These are phyloP conservation scores for Cyberlindnera nakhonratchasimensis DNA, from an alignment of 805 yeast species.

Conservation along the genomic window DNA sequence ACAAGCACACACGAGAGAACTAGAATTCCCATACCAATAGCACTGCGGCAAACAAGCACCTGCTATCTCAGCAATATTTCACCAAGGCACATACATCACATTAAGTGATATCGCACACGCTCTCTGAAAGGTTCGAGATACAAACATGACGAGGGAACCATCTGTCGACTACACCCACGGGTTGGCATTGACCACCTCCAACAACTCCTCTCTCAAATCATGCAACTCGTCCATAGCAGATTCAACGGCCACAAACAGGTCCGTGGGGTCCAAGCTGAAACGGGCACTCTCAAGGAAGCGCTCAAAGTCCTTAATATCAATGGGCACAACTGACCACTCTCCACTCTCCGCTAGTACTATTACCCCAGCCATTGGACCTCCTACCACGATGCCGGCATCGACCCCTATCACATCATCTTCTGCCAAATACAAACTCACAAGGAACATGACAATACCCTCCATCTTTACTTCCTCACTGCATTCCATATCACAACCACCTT, in stretches of 20 bases:
- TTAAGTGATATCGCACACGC: background rate
- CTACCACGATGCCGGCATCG: background rate
- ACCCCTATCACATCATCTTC: background rate
- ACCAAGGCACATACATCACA: background rate
- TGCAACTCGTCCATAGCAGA: conserved; percentile 23
- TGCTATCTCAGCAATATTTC: no score
- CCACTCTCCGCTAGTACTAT: background rate
- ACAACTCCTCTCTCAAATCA: conserved; percentile 24
- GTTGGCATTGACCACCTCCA: conserved; percentile 21
- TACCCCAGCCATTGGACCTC: background rate
- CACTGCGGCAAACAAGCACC: no score
- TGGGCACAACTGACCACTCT: conserved; percentile 7
- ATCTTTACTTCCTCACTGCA: background rate
- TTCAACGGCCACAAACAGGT: conserved; percentile 17
- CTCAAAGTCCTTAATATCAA: conserved; percentile 14
- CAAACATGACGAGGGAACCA: conserved; percentile 8
- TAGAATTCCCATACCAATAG: no score
- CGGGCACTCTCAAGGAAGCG: conserved; percentile 14
- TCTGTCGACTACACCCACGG: conserved; percentile 5
- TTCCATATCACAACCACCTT: conserved; percentile 5
- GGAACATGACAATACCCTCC: conserved; percentile 9
- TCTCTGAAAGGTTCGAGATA: background rate
- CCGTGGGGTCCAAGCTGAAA: conserved; percentile 13
- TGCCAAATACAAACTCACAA: conserved; percentile 5
- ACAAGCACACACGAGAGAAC: no score